These are phyloP conservation scores for Phialophora verrucosa DNA, from an alignment of 2,329 filamentous ascomycete species.

Conservation along the genomic window DNA sequence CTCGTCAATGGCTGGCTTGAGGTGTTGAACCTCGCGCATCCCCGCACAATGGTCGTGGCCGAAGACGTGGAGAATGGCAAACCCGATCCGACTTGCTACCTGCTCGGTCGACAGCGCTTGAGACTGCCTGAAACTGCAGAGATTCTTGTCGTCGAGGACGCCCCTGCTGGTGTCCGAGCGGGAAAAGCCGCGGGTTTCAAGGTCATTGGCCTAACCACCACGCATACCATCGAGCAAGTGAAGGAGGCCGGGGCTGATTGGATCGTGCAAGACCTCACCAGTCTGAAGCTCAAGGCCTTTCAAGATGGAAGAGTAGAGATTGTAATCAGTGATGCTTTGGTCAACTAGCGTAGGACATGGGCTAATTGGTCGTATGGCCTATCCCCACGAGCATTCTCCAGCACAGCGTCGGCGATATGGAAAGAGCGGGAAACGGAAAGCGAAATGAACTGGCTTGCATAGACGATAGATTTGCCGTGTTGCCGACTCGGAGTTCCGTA, in stretches of 20 bases:
- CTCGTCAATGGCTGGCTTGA: slow-evolving; percentile 75
- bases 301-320: slow-evolving; percentile 30
- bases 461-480: slow-evolving; percentile 6
- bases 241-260: slow-evolving; percentile 80
- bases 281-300: slow-evolving; percentile 64
- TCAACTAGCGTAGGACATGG: slow-evolving; percentile 14
- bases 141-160: slow-evolving; percentile 84
- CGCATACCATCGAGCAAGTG: slow-evolving; percentile 76
- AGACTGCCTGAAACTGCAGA: slow-evolving; percentile 54
- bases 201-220: slow-evolving; percentile 84
- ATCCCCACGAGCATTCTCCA: slow-evolving; percentile 21
- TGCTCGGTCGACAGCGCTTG: slow-evolving; percentile 68
- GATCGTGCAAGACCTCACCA: slow-evolving; percentile 79
- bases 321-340: slow-evolving; percentile 35
- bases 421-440: neutral
- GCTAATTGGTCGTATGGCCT: neutral
- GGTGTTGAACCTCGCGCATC: slow-evolving; percentile 68
- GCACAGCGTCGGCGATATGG: slow-evolving; percentile 21
- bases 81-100: slow-evolving; percentile 76
- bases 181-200: slow-evolving; percentile 86
- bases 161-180: slow-evolving; percentile 80
- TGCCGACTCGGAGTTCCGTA: neutral
- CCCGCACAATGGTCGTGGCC: slow-evolving; percentile 72
- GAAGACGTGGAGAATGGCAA: slow-evolving; percentile 78
- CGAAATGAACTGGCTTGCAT: neutral